A percentile compares a stretch with the other conserved stretches of the same genome.
phyloP scores from a whole-genome alignment of 1,284 basidiomycete species.

The Cutaneotrichosporon sp. region DNA sequence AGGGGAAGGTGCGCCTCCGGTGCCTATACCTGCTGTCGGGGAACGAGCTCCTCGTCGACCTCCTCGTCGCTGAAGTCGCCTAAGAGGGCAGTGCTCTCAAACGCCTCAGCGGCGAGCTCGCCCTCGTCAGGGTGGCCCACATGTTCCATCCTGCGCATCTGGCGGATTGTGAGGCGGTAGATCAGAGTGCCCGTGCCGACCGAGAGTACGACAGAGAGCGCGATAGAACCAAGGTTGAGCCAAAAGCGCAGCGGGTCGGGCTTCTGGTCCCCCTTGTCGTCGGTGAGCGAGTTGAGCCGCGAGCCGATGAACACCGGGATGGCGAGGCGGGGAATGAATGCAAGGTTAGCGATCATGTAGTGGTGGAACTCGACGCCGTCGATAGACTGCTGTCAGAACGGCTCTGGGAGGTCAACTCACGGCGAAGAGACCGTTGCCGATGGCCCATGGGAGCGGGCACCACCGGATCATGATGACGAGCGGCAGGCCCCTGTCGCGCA shows the following conservation, averaged over 20 bases:
- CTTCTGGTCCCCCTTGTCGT: constrained; percentile 28
- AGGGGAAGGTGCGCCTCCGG: background rate
- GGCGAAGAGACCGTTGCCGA: constrained; percentile 53
- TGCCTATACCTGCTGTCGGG: constrained; percentile 2
- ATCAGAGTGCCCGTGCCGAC: constrained; percentile 46
- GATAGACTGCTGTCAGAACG: constrained; percentile 38
- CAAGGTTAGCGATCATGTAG: constrained; percentile 48
- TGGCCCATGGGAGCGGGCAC: constrained; percentile 52
- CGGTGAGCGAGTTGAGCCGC: constrained; percentile 45
- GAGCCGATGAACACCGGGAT: constrained; percentile 54
- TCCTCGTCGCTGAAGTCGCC: constrained; percentile 36
- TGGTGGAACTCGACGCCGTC: constrained; percentile 50
- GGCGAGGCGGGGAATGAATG: constrained; percentile 43
- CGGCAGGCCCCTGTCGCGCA: constrained; percentile 49
- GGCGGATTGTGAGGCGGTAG: constrained; percentile 49
- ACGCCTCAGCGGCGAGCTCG: constrained; percentile 35
- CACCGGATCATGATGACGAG: constrained; percentile 53
- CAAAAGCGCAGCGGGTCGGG: constrained; percentile 45
- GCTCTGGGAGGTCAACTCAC: constrained; percentile 31
- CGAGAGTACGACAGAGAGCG: constrained; percentile 37
- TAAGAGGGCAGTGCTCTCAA: constrained; percentile 42
- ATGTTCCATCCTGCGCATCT: constrained; percentile 48
- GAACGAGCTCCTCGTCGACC: constrained; percentile 28
- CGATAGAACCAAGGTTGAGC: constrained; percentile 50
- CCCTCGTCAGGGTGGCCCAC: constrained; percentile 30